Percentiles rank a stretch among this genome's conserved stretches.
These are phyloP conservation scores for Gossypium lobatum DNA, from an alignment of 441 rosid genomes.

Conservation along the genomic window DNA sequence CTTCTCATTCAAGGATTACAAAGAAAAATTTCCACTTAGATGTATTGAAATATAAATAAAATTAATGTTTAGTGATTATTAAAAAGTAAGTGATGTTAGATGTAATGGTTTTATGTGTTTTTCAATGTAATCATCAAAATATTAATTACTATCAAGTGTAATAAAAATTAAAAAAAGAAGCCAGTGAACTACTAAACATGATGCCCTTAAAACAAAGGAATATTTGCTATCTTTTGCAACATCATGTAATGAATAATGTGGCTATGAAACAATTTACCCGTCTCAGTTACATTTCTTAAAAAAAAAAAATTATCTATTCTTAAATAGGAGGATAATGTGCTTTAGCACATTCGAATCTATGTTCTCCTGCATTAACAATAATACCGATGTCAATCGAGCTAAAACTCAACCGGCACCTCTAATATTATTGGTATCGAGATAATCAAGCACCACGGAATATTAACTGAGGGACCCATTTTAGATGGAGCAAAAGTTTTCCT, in stretches of 20 bases:
- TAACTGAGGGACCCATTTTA: conserved; percentile 75
- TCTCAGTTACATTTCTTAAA: not conserved
- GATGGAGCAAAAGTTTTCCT: conserved; percentile 58
- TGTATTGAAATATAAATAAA: not conserved
- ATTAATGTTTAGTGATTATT: no score
- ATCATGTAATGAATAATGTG: not conserved
- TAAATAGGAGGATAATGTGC: no score
- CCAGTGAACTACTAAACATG: not conserved
- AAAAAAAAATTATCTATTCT: not conserved
- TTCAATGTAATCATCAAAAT: not conserved
- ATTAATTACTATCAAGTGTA: not conserved
- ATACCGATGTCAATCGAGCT: no score
- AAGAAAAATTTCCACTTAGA: not conserved
- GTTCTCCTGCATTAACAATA: no score
- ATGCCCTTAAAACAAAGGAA: not conserved
- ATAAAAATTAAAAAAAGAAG: not conserved
- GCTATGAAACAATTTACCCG: not conserved
- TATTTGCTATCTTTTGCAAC: not conserved
- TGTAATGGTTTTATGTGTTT: not conserved
- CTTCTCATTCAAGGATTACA: not conserved
- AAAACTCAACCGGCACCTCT: no score
- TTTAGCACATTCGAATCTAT: accelerated
- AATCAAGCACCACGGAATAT: conserved; percentile 46
- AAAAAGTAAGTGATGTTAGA: not conserved
- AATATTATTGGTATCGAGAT: no score